Base-by-base conservation (phyloP, 306 rosid species). In the Luffa aegyptiaca region DNA sequence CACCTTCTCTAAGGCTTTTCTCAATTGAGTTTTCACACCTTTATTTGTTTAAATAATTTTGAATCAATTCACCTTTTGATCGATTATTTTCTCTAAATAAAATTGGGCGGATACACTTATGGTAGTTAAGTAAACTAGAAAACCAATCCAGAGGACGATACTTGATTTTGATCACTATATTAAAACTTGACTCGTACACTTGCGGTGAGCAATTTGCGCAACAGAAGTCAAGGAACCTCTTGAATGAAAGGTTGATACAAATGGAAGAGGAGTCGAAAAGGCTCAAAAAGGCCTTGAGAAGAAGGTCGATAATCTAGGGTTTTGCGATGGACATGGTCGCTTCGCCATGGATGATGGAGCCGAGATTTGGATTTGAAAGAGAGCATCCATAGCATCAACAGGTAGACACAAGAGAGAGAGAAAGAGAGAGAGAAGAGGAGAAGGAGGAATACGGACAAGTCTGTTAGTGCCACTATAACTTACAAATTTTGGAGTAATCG, bases 241-340 rank as follows among this genome's bases (percentile, higher is more conserved):
- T 96, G 77, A 95, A 80, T 79, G 96, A 90, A 90, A 89, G 87
- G 72, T 91, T 94, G 87, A 92, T 80, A 84, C 92, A 85, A 62
- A 80, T 57, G 39, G 91, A 80, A 4, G 82, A 85, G 2, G 88
- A 81, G 20, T 91, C 92, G 1, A 97, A 85, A 36, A 90, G 89
- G 46, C 84, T 79, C 16, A 93, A 89, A 62, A 95, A 93, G 2
- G 90, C 42, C 10, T 86, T 84, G 14, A 93, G 90, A 41, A 87
- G 87, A 17, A 68, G 49, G 75, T 88, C 14, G 70, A 87, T 41
- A 71, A 44, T 26, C 86, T 84, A 84, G 96, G 96, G 90, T 90
- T 91, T 85, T 90, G 92, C 6, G 97, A 86, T 2, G 98, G 92
- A 75, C 98, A 94, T 6, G 94, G 97, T 61, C 98, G 91, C 84